Evolutionary conservation across 176 grass and related monocot species (phyloP), one percentile per base, ranked within the genome.

Genomic region (Saccharum spontaneum): DNA sequence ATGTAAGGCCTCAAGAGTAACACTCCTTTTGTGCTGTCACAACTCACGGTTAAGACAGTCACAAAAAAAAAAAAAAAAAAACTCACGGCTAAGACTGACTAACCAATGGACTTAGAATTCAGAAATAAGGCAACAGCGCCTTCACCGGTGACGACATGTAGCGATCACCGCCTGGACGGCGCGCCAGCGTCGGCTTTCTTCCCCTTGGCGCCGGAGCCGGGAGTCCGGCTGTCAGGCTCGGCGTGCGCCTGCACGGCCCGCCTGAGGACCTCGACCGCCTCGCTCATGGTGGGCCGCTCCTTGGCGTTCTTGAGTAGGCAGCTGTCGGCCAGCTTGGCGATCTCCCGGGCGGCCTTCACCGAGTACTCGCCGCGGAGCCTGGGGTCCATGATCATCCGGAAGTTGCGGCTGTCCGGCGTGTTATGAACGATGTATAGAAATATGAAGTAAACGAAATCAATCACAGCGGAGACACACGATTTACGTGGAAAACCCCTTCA

Each of bases 361-460:
- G 91, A 95, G 86, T 89, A 98, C 81, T 90, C 84, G 18, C 89
- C 82, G 34, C 86, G 90, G 57, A 98, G 84, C 75, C 70, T 95
- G 1, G 91, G 93, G 69, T 98, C 97, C 67, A 98, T 94, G 82
- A 98, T 98, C 91, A 94, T 89, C 63, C 89, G 91, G 78, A 98
- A 98, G 78, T 86, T 94, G 86, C 91, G 92, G 67, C 84, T 84
- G 34, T 90, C 86, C 13, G 93, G 82, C 28, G 97, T n/a, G n/a
- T n/a, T n/a, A n/a, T n/a, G n/a, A n/a, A n/a, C n/a, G n/a, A n/a
- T n/a, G n/a, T n/a, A n/a, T n/a, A n/a, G n/a, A n/a, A n/a, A n/a
- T n/a, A n/a, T n/a, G n/a, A n/a, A n/a, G n/a, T n/a, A n/a, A n/a
- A n/a, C n/a, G n/a, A n/a, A n/a, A n/a, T n/a, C n/a, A n/a, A n/a